A percentile compares a stretch with the other conserved stretches of the same genome.
Evolutionary conservation across 352 stramenopile genomes (phyloP).

Genomic region (Globisporangium cylindrosporum): DNA sequence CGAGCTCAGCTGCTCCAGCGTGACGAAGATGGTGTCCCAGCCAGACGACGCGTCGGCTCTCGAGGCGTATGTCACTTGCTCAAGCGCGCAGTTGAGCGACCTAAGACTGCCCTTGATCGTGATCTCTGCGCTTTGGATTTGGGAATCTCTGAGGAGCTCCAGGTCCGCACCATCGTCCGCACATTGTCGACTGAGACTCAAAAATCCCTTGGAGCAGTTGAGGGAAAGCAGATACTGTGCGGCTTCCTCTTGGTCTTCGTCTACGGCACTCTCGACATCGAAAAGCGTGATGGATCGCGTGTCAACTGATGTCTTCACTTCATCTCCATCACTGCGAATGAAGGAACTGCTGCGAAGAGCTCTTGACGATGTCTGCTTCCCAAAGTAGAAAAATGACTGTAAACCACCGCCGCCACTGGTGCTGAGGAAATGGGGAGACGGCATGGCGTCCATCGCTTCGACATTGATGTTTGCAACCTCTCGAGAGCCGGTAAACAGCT

Average conservation of each 20-base stretch:
- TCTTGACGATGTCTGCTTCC: background rate
- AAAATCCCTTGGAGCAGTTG: slow-evolving; percentile 29
- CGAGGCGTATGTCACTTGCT: slow-evolving; percentile 48
- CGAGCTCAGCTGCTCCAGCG: slow-evolving; percentile 18
- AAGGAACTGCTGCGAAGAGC: background rate
- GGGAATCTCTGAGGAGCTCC: background rate
- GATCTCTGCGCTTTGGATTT: slow-evolving; percentile 7
- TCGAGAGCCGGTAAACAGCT: slow-evolving; percentile 30
- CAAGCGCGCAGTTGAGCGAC: slow-evolving; percentile 46
- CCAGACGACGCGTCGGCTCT: slow-evolving; percentile 22
- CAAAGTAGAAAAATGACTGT: slow-evolving; percentile 31
- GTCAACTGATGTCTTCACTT: slow-evolving; percentile 5
- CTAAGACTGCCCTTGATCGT: slow-evolving; percentile 27
- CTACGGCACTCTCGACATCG: slow-evolving; percentile 21
- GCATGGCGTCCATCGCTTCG: slow-evolving; percentile 28
- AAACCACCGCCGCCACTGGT: too few relatives aligned
- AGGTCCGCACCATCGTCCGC: slow-evolving; percentile 6
- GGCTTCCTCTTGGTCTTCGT: slow-evolving; percentile 13
- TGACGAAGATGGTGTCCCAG: slow-evolving; percentile 41
- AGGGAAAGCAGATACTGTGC: slow-evolving; percentile 22
- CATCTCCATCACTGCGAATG: slow-evolving; percentile 1
- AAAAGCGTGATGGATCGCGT: slow-evolving; percentile 39
- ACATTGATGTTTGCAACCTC: slow-evolving; percentile 32
- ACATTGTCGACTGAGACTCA: slow-evolving; percentile 33
- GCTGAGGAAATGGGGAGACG: slow-evolving; percentile 13